A percentile compares a stretch with the other conserved stretches of the same genome.
Evolutionary conservation across 352 stramenopile species (phyloP).

Genomic region (Pythium vanterpoolii): DNA sequence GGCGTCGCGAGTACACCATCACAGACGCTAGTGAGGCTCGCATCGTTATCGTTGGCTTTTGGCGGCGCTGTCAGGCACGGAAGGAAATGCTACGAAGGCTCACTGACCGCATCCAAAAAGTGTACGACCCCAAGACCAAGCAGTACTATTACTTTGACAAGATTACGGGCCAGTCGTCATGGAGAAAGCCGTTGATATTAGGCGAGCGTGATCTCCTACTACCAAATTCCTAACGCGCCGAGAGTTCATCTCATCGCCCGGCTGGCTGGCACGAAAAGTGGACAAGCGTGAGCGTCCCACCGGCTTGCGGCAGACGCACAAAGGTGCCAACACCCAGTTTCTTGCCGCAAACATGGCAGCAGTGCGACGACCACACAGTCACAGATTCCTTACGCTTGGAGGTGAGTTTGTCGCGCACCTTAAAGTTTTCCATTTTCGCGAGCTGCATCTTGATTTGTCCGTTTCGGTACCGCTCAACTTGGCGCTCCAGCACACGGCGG

Average conservation of each 20-base stretch:
- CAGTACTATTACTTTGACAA: slow-evolving; percentile 86
- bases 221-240: slow-evolving; percentile 2
- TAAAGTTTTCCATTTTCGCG: slow-evolving; percentile 88
- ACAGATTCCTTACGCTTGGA: slow-evolving; percentile 66
- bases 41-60: slow-evolving; percentile 40
- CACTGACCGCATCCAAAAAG: slow-evolving; percentile 55
- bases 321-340: slow-evolving; percentile 71
- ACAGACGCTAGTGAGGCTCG: slow-evolving; percentile 38
- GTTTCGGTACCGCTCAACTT: slow-evolving; percentile 73
- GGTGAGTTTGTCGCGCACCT: slow-evolving; percentile 60
- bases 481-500: slow-evolving; percentile 64
- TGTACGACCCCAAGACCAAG: slow-evolving; percentile 59
- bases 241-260: slow-evolving; percentile 6
- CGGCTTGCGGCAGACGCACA: slow-evolving; percentile 48
- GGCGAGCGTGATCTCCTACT: slow-evolving; percentile 50
- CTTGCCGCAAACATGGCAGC: slow-evolving; percentile 66
- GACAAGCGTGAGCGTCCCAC: slow-evolving; percentile 35
- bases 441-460: slow-evolving; percentile 84
- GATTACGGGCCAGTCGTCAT: slow-evolving; percentile 63
- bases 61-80: slow-evolving; percentile 38
- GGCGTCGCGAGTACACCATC: slow-evolving; percentile 43
- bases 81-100: slow-evolving; percentile 47
- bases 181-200: slow-evolving; percentile 63
- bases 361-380: slow-evolving; percentile 72
- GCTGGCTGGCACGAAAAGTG: slow-evolving; percentile 76